A percentile compares a stretch with the other conserved stretches of the same genome.
These are phyloP conservation scores for Fragilaria radians DNA, from an alignment of 108 stramenopile genomes.

Conservation along the genomic window DNA sequence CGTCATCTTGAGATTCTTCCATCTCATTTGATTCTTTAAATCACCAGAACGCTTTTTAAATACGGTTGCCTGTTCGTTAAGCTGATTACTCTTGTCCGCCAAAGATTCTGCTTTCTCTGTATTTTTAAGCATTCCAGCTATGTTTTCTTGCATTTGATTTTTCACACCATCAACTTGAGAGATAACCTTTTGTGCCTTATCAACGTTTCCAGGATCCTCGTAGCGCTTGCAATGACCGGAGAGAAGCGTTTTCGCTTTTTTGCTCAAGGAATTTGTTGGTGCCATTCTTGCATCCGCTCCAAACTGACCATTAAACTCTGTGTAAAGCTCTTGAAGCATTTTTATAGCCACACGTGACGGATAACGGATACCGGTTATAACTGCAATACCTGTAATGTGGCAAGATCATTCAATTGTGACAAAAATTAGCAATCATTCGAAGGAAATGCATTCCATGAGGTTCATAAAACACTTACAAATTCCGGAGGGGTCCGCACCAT, in stretches of 20 bases:
- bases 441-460: no score
- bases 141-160: conserved; percentile 81
- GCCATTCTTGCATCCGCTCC: conserved; percentile 63
- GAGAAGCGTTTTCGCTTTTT: conserved; percentile 69
- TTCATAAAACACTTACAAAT: conserved; percentile 71
- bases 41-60: conserved; percentile 82
- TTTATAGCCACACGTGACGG: conserved; percentile 78
- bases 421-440: not conserved
- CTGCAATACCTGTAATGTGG: conserved; percentile 54
- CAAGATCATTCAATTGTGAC: not conserved
- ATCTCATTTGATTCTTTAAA: conserved; percentile 83
- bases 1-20: conserved; percentile 91
- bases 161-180: conserved; percentile 82
- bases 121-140: conserved; percentile 81
- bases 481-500: conserved; percentile 78
- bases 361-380: conserved; percentile 77
- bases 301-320: conserved; percentile 55
- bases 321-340: conserved; percentile 71
- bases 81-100: conserved; percentile 70
- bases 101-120: conserved; percentile 80
- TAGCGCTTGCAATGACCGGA: conserved; percentile 62
- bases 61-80: conserved; percentile 86
- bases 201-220: conserved; percentile 78
- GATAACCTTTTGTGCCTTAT: conserved; percentile 70
- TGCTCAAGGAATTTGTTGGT: conserved; percentile 60